These are phyloP conservation scores for Wakefieldia striispora DNA, from an alignment of 768 basidiomycete genomes.

Conservation along the genomic window DNA sequence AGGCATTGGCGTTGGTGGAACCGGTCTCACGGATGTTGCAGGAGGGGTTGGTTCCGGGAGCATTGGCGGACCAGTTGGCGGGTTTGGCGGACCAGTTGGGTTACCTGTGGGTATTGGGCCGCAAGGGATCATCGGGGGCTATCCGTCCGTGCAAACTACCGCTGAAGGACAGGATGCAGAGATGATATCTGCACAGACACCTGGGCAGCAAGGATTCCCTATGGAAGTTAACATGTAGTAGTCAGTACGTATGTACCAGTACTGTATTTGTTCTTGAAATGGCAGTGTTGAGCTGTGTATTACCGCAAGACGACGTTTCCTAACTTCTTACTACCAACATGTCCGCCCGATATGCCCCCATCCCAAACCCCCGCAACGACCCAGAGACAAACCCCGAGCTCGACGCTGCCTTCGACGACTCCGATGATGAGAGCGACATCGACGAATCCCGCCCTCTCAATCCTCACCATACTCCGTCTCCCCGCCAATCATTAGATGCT, in stretches of 20 bases:
- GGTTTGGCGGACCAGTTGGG: conserved; percentile 29
- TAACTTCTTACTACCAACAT: conserved; percentile 24
- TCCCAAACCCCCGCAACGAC: conserved; percentile 57
- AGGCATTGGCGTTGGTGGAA: conserved; percentile 2
- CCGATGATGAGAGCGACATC: conserved; percentile 60
- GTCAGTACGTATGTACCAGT: no score
- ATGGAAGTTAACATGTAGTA: conserved; percentile 19
- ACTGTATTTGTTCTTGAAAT: not conserved
- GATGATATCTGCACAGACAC: conserved; percentile 15
- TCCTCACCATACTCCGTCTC: conserved; percentile 32
- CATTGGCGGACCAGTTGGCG: conserved; percentile 30
- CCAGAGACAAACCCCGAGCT: conserved; percentile 57
- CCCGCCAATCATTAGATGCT: conserved; percentile 17
- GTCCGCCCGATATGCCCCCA: conserved; percentile 65
- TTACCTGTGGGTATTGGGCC: conserved; percentile 20
- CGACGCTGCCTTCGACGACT: conserved; percentile 85
- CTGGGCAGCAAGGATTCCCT: conserved; percentile 22
- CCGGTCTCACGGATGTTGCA: conserved; percentile 1
- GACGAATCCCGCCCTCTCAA: conserved; percentile 53
- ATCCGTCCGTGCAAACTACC: conserved; percentile 9
- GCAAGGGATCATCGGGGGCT: conserved; percentile 19
- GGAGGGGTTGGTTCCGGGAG: conserved; percentile 18
- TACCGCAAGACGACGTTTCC: no score
- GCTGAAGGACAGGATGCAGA: conserved; percentile 7
- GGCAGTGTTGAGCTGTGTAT: conserved; percentile 6